Base-by-base conservation (phyloP, 805 yeast species). In the Nakazawaea wyomingensis region DNA sequence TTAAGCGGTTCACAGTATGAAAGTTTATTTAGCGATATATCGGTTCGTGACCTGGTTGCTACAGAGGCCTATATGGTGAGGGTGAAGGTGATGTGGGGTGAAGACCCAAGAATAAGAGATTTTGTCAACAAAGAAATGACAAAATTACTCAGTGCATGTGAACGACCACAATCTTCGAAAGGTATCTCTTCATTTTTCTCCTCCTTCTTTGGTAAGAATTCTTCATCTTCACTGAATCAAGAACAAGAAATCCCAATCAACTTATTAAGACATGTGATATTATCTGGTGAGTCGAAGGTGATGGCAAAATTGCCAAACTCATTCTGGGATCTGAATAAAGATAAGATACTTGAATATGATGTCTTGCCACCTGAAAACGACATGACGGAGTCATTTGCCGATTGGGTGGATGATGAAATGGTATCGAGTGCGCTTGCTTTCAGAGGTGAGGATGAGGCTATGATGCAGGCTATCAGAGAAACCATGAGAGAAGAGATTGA, bases 321-420 rank as follows among this genome's bases (percentile, higher is more conserved):
- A 2, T 68, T 82, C 19, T 85, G 88, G 85, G 71, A 72, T 2
- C 56, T 72, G 20, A 69, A 80, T 43, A 82, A 82, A 43, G 70
- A 80, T 42, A 82, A 81, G 43, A 69, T 80, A 13, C 78, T 66
- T 54, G 95, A 85, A 50, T 85, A 74, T 54, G 95, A 85, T 58
- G 73, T 82, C 2, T 57, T 85, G 18, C 90, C 95, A 2, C 93
- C 95, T 1, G 53, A 52, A 16, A 60, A 62, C 6, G 77, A 80
- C 49, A 55, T 65, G 24, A n/a, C 40, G 17, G 72, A 65, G 1
- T 56, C 58, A n/a, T 56, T 72, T 28, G 54, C 64, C 20, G 66
- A 71, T 46, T 67, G 68, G 50, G 68, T 75, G 14, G 76, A 75
- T 51, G 74, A 69, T 37, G 66, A 69, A 31, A 51, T 69, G 17